Conservation (phyloP, 2,329 filamentous ascomycete species). For the Diplocarpon rosae region DNA sequence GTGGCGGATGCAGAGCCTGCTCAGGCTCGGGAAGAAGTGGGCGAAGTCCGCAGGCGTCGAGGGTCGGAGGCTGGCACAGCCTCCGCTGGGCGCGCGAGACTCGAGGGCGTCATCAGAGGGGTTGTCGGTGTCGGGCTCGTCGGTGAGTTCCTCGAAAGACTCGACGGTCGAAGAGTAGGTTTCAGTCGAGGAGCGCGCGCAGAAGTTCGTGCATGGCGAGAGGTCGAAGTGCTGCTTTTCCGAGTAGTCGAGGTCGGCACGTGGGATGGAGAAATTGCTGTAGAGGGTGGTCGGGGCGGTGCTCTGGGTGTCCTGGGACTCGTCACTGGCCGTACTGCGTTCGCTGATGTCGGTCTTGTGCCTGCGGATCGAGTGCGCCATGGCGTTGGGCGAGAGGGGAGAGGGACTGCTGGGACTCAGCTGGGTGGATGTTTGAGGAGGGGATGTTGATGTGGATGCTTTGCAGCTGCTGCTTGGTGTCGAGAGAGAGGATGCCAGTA, state of each 20-base stretch:
- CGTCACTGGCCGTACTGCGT: conserved; percentile 31
- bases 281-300: conserved; percentile 38
- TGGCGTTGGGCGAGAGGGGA: no score
- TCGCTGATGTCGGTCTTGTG: conserved; percentile 22
- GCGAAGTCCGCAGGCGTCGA: conserved; percentile 76
- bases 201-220: conserved; percentile 19
- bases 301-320: conserved; percentile 36
- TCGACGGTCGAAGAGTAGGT: conserved; percentile 69
- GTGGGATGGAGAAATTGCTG: conserved; percentile 27
- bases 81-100: conserved; percentile 48
- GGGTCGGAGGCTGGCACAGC: conserved; percentile 49
- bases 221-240: conserved; percentile 13
- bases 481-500: no score
- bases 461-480: no score
- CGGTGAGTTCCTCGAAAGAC: conserved; percentile 43
- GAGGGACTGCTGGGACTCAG: no score
- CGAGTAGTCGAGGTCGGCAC: conserved; percentile 10
- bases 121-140: conserved; percentile 34
- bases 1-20: conserved; percentile 72
- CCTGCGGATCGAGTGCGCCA: conserved; percentile 21
- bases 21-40: conserved; percentile 73
- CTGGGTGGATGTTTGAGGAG: no score
- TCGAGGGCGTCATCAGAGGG: conserved; percentile 27
- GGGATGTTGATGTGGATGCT: no score
- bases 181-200: conserved; percentile 37